Percentiles rank a stretch among this genome's conserved stretches.
Conservation (phyloP, 2,329 filamentous ascomycete genomes). For the Teratosphaeria gauchensis region DNA sequence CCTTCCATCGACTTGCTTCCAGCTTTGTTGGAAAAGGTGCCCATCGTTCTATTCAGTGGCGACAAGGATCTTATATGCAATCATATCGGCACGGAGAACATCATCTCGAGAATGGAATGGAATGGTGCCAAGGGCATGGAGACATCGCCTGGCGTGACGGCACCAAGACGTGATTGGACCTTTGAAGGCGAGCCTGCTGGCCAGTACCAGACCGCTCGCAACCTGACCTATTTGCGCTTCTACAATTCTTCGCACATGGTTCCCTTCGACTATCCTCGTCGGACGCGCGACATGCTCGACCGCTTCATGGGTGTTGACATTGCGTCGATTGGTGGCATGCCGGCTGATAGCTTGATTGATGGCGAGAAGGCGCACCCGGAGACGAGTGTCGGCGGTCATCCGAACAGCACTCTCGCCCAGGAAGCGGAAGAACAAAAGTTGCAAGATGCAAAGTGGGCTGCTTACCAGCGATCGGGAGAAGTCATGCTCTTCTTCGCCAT, state of each 20-base stretch:
- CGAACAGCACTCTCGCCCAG: conserved; percentile 56
- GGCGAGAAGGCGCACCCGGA: conserved; percentile 66
- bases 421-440: conserved; percentile 62
- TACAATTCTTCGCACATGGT: conserved; percentile 98
- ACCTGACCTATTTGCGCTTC: conserved; percentile 90
- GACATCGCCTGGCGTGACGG: conserved; percentile 73
- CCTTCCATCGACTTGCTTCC: conserved; percentile 70
- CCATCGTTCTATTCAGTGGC: conserved; percentile 81
- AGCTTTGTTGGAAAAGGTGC: conserved; percentile 64
- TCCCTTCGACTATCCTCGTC: conserved; percentile 80
- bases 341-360: conserved; percentile 71
- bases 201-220: conserved; percentile 89
- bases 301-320: conserved; percentile 93
- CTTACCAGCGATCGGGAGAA: conserved; percentile 80
- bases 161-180: conserved; percentile 85
- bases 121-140: conserved; percentile 89
- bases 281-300: conserved; percentile 91
- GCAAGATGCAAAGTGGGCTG: conserved; percentile 78
- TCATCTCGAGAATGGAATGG: conserved; percentile 88
- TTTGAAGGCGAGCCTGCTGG: conserved; percentile 84
- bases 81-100: conserved; percentile 80
- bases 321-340: conserved; percentile 69
- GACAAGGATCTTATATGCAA: conserved; percentile 96
- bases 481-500: conserved; percentile 73
- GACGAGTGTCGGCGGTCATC: conserved; percentile 55